Evolutionary conservation across 1,284 basidiomycete species (phyloP), one percentile per base, ranked within the genome.

Genomic region (Rhodotorula sp.): DNA sequence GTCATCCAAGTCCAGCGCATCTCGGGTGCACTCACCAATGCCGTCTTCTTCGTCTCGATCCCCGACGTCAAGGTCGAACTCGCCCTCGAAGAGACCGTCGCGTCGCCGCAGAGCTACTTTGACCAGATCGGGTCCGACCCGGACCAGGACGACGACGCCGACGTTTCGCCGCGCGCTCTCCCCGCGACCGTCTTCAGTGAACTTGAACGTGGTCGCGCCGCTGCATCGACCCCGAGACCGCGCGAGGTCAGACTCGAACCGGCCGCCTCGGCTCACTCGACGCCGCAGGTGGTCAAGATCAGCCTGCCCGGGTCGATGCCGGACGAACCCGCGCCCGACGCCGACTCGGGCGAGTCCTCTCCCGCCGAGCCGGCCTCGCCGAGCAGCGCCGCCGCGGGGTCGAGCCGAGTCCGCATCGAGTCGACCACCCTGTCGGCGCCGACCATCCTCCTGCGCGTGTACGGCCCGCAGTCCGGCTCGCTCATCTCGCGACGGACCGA

Each of bases 11-110:
- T 76, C 34, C 72, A 74, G 75, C 79, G 79, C 62, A 78, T 80
- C 63, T 79, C 93, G 15, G 93, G 94, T 21, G 90, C 92, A 26
- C 83, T 96, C 77, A 97, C 94, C 58, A 97, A 97, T 80, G 90
- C 92, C 72, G 92, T 97, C 67, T 97, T 93, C 83, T 97, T 97
- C 82, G 89, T 97, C 64, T 91, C 84, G 26, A 85, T 82, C 79
- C 83, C 73, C 14, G 64, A 71, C 18, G 65, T 68, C 4, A 31
- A 57, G 2, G 54, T 68, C 48, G 68, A 76, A 12, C 16, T 76
- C 52, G 66, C 68, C 48, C 8, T 39, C 3, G 39, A 61, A 29
- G 51, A 43, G 18, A 62, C 65, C 10, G 47, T 62, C 49, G 62
- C 64, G 26, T 64, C 63, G 29, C 63, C 63, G 62, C 31, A 18